These are phyloP conservation scores for Pleurotus ostreatus DNA, from an alignment of 768 basidiomycete genomes.

Conservation along the genomic window DNA sequence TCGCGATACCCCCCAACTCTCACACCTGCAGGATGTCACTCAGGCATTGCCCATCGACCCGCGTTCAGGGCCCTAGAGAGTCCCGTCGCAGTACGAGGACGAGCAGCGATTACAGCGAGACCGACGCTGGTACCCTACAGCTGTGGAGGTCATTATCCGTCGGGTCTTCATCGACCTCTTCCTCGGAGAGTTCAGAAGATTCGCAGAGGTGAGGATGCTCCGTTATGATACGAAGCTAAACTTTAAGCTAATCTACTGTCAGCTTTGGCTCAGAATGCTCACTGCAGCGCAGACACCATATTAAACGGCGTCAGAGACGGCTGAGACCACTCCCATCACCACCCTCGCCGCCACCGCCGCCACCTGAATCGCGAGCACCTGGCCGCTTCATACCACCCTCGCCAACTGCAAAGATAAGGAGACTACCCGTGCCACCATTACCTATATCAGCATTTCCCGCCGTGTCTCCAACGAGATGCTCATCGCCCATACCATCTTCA, in stretches of 20 bases:
- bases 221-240: not conserved
- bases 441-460: constrained; percentile 5
- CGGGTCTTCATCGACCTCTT: not conserved
- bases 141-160: not conserved
- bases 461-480: constrained; percentile 2
- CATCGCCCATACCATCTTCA: constrained; percentile 6
- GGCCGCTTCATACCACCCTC: not conserved
- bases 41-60: not conserved
- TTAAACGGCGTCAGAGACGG: constrained; percentile 8
- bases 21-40: not conserved
- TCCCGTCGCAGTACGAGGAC: not conserved
- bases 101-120: not conserved
- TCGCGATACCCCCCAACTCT: not conserved
- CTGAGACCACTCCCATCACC: constrained; percentile 11
- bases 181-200: not conserved
- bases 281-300: constrained; percentile 10
- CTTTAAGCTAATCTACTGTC: not conserved
- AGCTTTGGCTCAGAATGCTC: constrained; percentile 4
- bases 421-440: constrained; percentile 11
- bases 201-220: not conserved
- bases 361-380: not conserved
- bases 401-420: constrained; percentile 6
- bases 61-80: constrained; percentile 1
- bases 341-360: constrained; percentile 8
- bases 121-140: not conserved